Evolutionary conservation across 129 eudicot genomes (phyloP), one percentile per base, ranked within the genome.

Genomic region (Arctium minus): DNA sequence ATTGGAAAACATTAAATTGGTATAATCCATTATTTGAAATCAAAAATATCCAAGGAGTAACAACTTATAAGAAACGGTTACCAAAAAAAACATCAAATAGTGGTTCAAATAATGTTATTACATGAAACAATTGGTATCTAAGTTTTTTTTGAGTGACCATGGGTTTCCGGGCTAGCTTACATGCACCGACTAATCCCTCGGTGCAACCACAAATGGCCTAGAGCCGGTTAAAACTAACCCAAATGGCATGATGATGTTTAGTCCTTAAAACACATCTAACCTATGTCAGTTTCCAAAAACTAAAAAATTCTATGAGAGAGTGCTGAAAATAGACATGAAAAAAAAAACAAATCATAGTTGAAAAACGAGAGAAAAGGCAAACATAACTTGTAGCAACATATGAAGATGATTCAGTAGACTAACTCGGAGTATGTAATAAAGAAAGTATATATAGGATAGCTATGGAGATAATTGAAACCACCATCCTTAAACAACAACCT

Each of bases 191-290:
- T 22, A 22, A 22, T 22, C 27, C 27, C 27, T 22, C 27, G 27
- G 27, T 22, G 27, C 27, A 22, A 22, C 27, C 27, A 22, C 27
- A 22, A 22, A 22, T 22, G 27, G 27, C 27, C 27, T 22, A 22
- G 27, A 22, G 27, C 0, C 27, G 27, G 97, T 96, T 1, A 96
- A 91, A 50, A 93, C 99, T 79, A 96, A 80, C 77, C 98, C 94
- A 74, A 96, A 89, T 72, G 97, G 97, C 99, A 96, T 96, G 85
- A 39, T 89, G 85, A 39, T 86, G 50, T 30, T 84, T 50, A 76
- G 81, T 76, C 85, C 38, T 72, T 39, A 75, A 79, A 78, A 82
- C 42, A 79, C 80, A 32, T 74, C 67, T 8, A 60, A 13, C 35
- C 73, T 15, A 76, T 78, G 18, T 71, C 78, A 80, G 79, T 77